Evolutionary conservation across 2,329 filamentous ascomycete genomes (phyloP).

Genomic region (Ceratocystis destructans): DNA sequence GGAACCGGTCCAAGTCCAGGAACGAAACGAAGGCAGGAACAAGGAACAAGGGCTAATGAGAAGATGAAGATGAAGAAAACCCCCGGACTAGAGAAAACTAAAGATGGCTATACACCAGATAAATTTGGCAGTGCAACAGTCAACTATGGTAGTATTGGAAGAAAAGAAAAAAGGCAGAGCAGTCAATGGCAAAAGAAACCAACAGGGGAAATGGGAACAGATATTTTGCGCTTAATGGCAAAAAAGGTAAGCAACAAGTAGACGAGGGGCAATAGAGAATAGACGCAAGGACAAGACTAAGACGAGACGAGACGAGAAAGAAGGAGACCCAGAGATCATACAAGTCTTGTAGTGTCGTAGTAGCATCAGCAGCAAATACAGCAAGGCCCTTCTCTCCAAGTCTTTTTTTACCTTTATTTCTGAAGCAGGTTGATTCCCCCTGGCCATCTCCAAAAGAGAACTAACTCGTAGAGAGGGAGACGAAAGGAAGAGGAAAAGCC

Average conservation of each 20-base stretch:
- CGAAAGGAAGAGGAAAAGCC: background rate
- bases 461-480: background rate
- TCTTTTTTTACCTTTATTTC: background rate
- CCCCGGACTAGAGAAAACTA: background rate
- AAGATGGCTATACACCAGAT: background rate
- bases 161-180: background rate
- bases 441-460: constrained; percentile 1
- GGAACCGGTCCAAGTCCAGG: background rate
- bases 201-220: background rate
- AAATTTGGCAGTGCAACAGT: too few relatives aligned
- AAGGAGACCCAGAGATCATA: constrained; percentile 7
- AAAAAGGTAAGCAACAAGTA: background rate
- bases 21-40: background rate
- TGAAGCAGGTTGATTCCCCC: background rate
- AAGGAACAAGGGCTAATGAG: background rate
- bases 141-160: background rate
- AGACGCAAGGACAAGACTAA: background rate
- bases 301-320: too few relatives aligned
- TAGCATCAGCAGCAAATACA: too few relatives aligned
- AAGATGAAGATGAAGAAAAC: background rate
- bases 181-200: background rate
- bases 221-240: background rate
- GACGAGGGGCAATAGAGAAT: background rate
- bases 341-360: background rate
- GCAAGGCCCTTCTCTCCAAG: too few relatives aligned